Conservation (phyloP, 2,329 filamentous ascomycete species). For the Apiospora hydei region DNA sequence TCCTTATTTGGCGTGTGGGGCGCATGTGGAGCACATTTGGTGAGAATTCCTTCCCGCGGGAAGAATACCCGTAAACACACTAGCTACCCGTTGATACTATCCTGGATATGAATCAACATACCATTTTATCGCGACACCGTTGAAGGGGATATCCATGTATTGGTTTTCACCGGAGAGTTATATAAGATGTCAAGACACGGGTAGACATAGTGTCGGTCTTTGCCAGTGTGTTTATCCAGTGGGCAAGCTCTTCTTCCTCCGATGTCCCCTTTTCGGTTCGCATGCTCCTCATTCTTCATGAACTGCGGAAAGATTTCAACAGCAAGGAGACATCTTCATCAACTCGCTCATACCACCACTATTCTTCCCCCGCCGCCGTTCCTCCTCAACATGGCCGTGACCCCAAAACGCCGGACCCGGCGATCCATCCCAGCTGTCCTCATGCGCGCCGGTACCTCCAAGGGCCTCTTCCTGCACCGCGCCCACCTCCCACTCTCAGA, state of each 20-base stretch:
- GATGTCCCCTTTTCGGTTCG: neutral
- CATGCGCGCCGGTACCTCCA: conserved; percentile 70
- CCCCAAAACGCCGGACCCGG: neutral
- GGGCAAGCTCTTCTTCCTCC: neutral
- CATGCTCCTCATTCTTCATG: neutral
- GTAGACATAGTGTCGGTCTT: too few relatives aligned
- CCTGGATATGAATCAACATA: neutral
- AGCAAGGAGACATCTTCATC: neutral
- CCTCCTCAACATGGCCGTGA: neutral
- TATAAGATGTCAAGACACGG: too few relatives aligned
- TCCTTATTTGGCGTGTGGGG: neutral
- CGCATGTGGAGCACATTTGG: neutral
- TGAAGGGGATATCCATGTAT: neutral
- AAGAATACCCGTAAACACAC: neutral
- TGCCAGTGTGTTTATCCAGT: too few relatives aligned
- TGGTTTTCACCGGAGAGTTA: too few relatives aligned
- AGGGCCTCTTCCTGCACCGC: conserved; percentile 65
- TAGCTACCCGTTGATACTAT: neutral
- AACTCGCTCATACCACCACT: neutral
- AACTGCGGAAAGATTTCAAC: rapidly evolving
- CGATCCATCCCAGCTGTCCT: conserved; percentile 42
- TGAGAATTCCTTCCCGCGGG: neutral
- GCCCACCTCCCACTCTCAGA: conserved; percentile 56
- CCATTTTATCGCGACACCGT: neutral
- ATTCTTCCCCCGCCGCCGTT: neutral